Evolutionary conservation across 1,139 yeast species (phyloP), one percentile per base, ranked within the genome.

Genomic region (Blastobotrys apis): DNA sequence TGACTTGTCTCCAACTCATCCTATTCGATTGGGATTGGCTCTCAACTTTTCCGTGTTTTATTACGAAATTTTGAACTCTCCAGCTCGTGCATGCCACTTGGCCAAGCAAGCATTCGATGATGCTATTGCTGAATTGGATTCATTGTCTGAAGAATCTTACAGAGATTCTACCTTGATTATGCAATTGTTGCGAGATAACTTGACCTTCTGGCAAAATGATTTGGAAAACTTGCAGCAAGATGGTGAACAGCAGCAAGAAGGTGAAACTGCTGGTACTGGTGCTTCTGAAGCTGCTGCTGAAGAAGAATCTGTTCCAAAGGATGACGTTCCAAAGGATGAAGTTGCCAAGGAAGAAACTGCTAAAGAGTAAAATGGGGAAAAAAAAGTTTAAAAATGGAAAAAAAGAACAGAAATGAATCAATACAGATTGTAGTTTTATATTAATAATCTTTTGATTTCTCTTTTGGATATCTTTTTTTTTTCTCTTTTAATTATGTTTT

Each of bases 21-120:
- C 98, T 70, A 90, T 92, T 70, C 86, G 98, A 74, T 78, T 92
- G 68, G 98, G 98, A 61, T 82, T 92, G 68, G 98, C 98, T 57
- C 81, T 92, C 69, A 92, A 92, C 75, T 92, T 92, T 75, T 86
- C 96, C 47, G 98, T 92, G 56, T 92, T 92, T 75, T 92, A 92
- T 78, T 92, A 92, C 69, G 98, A 92, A 77, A 92, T 92, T 64
- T 86, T 90, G 70, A 88, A 90, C 73, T 85, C 97, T 53, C 98
- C 98, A 62, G 97, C 92, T 70, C 87, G 95, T 72, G 98, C 98
- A 58, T 92, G 98, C 72, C 97, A 92, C 69, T 81, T 92, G 70
- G 98, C 98, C 62, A 92, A 92, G 72, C 98, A 92, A 75, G 98
- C 98, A 43, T 92, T 92, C 62, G 98, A 92, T 69, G 98, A 92